A percentile compares a stretch with the other conserved stretches of the same genome.
Evolutionary conservation across 768 basidiomycete species (phyloP).

Genomic region (Suillus subluteus): DNA sequence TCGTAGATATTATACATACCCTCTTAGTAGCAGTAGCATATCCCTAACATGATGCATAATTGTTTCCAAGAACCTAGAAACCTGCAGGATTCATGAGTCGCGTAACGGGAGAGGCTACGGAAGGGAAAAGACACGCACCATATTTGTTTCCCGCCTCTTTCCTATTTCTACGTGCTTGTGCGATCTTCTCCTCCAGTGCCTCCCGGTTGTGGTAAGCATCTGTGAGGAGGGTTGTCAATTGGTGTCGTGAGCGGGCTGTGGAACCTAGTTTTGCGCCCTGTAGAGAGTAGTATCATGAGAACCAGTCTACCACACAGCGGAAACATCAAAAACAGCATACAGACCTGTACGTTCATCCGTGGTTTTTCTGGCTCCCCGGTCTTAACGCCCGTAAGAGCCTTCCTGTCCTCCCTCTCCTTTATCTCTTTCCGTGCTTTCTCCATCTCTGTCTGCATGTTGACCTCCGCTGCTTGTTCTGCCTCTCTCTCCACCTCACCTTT

Average conservation of each 20-base stretch:
- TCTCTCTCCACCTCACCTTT: conserved; percentile 62
- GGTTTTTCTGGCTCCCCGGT: conserved; percentile 56
- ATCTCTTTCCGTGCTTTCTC: conserved; percentile 75
- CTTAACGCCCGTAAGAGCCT: conserved; percentile 70
- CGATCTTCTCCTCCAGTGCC: conserved; percentile 80
- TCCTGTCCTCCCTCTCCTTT: conserved; percentile 75
- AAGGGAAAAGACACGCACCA: conserved; percentile 49
- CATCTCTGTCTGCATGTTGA: conserved; percentile 77
- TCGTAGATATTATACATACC: conserved; percentile 24
- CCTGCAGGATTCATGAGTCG: conserved; percentile 18
- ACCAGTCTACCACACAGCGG: background rate
- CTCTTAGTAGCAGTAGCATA: background rate
- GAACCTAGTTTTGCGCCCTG: conserved; percentile 74
- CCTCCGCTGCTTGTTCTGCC: conserved; percentile 50
- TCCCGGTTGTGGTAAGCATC: conserved; percentile 87
- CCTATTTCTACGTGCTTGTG: conserved; percentile 79
- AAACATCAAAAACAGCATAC: conserved; percentile 25
- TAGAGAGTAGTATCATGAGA: conserved; percentile 3
- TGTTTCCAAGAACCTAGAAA: conserved; percentile 20
- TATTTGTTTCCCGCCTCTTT: conserved; percentile 94
- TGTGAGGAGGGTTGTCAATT: conserved; percentile 76
- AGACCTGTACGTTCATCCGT: conserved; percentile 81
- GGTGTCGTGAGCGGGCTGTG: conserved; percentile 74
- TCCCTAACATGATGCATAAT: conserved; percentile 4
- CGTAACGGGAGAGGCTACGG: no score